Base-by-base conservation (phyloP, 202 grass and related monocot genomes). In the Bolboschoenoplectus hybrid region DNA sequence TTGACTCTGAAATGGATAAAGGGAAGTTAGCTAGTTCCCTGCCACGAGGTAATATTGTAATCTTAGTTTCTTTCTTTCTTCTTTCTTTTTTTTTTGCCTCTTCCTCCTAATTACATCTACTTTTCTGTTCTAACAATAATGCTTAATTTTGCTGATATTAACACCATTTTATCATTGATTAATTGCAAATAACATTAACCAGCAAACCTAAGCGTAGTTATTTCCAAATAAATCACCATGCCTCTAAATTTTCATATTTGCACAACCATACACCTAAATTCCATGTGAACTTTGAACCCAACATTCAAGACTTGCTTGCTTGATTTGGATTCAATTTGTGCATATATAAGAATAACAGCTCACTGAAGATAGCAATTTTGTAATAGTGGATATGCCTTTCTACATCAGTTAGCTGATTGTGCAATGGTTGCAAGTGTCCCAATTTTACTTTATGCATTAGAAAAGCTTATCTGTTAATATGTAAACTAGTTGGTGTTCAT, bases 1-100 rank as follows among this genome's bases (percentile, higher is more conserved):
- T 12, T 26, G 66, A 84, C 17, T 84, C 63, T 52, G 82, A 84
- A 71, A 57, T 71, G 82, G 82, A 84, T 53, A 84, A 71, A 84
- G 65, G 82, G 50, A 84, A 84, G 63, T 69, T 7, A 11, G 82
- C 32, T 41, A 84, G 34, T 69, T 71, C 82, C 45, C 32, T 71
- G 41, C 44, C 46, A 84, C 61, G 82, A 84, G 82, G 82, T 84
- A 84, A 58, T 8, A 66, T 68, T 73, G 36, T 41, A 60, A 60
- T 60, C 53, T 41, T 77, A 77, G 73, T 60, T 43, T 41, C 34
- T 56, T 80, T 60, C 53, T 41, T 80, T 26, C 26, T 26, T 26
- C 26, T 26, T 26, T 26, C 26, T 26, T 26, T 26, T 26, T 26
- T 80, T 19, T 43, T 41, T 36, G 14, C 55, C 14, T 36, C 52